Conservation (phyloP, 345 rosid species). For the Raphanus raphanistrum region DNA sequence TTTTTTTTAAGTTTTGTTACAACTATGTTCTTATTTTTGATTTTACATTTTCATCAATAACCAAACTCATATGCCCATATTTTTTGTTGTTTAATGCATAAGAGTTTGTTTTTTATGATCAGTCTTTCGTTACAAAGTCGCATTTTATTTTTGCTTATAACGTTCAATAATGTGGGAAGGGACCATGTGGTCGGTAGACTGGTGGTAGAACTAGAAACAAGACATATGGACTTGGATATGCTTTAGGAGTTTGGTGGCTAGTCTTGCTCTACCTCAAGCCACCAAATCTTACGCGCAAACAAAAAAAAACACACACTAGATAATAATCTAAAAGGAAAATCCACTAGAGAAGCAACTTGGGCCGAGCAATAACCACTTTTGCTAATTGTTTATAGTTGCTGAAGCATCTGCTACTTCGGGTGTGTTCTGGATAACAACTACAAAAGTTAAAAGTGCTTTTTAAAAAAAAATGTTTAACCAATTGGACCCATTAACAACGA, state of each 20-base stretch:
- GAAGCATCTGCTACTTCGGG: neutral
- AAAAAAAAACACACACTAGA: neutral
- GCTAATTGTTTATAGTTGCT: neutral
- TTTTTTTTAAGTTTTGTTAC: neutral
- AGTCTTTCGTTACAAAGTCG: neutral
- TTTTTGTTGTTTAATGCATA: neutral
- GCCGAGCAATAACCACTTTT: neutral
- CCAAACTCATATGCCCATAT: neutral
- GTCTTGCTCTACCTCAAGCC: neutral
- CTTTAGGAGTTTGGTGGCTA: slow-evolving; percentile 1
- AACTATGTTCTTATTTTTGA: neutral
- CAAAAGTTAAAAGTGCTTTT: neutral
- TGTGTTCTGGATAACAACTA: neutral
- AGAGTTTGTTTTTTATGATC: neutral
- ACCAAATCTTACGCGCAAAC: neutral
- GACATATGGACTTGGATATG: slow-evolving; percentile 10
- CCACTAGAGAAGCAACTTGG: slow-evolving; percentile 4
- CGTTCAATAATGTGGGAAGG: neutral
- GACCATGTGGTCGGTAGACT: slow-evolving; percentile 16
- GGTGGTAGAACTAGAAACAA: neutral
- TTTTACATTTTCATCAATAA: neutral
- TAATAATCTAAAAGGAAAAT: neutral
- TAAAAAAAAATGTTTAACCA: neutral
- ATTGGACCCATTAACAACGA: neutral
- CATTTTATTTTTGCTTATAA: neutral